Percentiles rank a stretch among this genome's conserved stretches.
Evolutionary conservation across 805 yeast species (phyloP).

Genomic region (Metschnikowia gruessii): DNA sequence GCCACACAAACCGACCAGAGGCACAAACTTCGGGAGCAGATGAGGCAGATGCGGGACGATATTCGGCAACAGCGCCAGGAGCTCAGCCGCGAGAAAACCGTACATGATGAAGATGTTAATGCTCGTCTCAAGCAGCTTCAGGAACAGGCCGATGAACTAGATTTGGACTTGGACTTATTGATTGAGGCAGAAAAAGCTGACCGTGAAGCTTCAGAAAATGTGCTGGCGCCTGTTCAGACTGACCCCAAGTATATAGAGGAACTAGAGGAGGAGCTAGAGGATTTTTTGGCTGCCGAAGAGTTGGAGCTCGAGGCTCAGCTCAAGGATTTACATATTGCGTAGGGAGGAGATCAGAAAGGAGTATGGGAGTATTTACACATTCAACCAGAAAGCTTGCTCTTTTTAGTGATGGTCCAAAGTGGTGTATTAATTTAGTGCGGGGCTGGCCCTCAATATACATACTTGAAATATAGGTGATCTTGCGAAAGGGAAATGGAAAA

Average conservation of each 20-base stretch:
- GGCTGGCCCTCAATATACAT: too few relatives aligned
- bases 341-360: too few relatives aligned
- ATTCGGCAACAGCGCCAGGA: constrained; percentile 12
- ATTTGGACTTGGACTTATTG: constrained; percentile 12
- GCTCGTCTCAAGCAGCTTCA: constrained; percentile 9
- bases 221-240: constrained; percentile 1
- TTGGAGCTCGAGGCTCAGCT: constrained; percentile 21
- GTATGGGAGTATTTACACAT: too few relatives aligned
- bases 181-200: constrained; percentile 9
- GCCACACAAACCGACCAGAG: constrained; percentile 1
- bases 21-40: constrained; percentile 7
- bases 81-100: constrained; percentile 15
- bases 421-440: too few relatives aligned
- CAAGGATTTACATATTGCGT: constrained; percentile 12
- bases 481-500: too few relatives aligned
- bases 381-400: too few relatives aligned
- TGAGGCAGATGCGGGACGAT: constrained; percentile 11
- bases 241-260: constrained; percentile 1
- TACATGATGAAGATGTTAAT: constrained; percentile 9
- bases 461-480: too few relatives aligned
- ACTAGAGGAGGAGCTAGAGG: constrained; percentile 19
- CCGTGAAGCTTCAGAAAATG: neutral
- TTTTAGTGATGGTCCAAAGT: too few relatives aligned
- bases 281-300: constrained; percentile 15
- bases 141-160: constrained; percentile 13